Evolutionary conservation across 768 basidiomycete species (phyloP), one percentile per base, ranked within the genome.

Genomic region (Lentinus tigrinus): DNA sequence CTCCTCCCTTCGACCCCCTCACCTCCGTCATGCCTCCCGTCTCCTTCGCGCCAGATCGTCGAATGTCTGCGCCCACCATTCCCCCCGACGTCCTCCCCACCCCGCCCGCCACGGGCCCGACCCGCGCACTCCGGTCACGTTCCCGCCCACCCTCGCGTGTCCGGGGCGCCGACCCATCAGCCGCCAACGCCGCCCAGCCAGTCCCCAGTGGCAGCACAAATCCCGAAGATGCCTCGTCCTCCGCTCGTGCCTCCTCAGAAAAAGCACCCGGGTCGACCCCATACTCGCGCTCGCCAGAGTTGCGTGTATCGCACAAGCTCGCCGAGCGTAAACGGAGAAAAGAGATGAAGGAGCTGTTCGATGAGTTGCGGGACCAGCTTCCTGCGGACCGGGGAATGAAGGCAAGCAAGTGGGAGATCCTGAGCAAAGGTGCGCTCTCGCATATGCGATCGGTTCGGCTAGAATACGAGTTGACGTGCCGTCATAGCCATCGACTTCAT

Each of bases 261-360:
- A 82, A 70, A 85, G 83, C 51, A 44, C 61, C 76, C 71, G 69
- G 82, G 56, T 65, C 79, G 36, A 92, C 93, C 13, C 95, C 95
- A 4, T 99, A 98, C 73, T 95, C 95, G 53, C 89, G 96, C 57
- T 94, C 91, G 0, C 96, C 96, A 8, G 97, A 98, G 72, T 78
- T 99, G 42, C 84, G 95, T 52, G 87, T 98, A 31, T 94, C 92
- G 2, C 97, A 99, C 75, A 99, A 99, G 69, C 83, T 99, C 28
- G 97, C 97, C 2, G 97, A 99, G 75, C 80, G 97, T 60, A 98
- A 98, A 74, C 77, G 97, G 65, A 81, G 97, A 73, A 98, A 96
- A 74, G 97, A 99, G 75, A 99, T 99, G 97, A 97, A 97, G 71
- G 95, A 98, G 58, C 73, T 99, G 43, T 98, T 98, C 69, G 97